Evolutionary conservation across 805 yeast species (phyloP).

Genomic region (Teunomyces pallodes): DNA sequence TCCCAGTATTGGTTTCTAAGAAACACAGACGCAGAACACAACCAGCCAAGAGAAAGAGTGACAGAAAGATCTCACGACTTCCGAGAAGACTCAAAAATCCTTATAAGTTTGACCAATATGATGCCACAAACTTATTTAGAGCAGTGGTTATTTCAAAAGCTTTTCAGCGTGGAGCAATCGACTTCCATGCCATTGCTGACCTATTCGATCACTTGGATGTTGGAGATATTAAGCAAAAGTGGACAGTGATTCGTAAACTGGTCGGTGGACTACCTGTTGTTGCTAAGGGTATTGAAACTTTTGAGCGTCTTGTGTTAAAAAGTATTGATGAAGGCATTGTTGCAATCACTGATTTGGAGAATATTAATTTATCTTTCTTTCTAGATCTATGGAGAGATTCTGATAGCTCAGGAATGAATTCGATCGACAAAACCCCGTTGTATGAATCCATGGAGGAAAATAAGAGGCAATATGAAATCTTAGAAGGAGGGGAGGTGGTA

Average conservation of each 20-base stretch:
- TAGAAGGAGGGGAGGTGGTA: slow-evolving; percentile 22
- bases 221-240: slow-evolving; percentile 54
- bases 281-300: slow-evolving; percentile 54
- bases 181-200: slow-evolving; percentile 60
- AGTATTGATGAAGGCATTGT: slow-evolving; percentile 59
- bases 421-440: slow-evolving; percentile 35
- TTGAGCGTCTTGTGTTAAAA: slow-evolving; percentile 63
- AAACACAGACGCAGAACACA: slow-evolving; percentile 15
- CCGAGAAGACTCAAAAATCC: slow-evolving; percentile 15
- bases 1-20: slow-evolving; percentile 12
- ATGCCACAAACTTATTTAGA: slow-evolving; percentile 56
- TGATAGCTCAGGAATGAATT: slow-evolving; percentile 35
- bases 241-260: slow-evolving; percentile 65
- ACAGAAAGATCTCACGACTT: not conserved
- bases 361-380: slow-evolving; percentile 50
- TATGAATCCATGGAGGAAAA: slow-evolving; percentile 47
- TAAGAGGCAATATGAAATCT: slow-evolving; percentile 42
- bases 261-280: slow-evolving; percentile 52
- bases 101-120: slow-evolving; percentile 37
- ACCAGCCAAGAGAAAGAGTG: slow-evolving; percentile 6
- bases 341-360: slow-evolving; percentile 46
- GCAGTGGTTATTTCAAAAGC: slow-evolving; percentile 68
- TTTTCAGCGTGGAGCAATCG: slow-evolving; percentile 52
- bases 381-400: slow-evolving; percentile 64
- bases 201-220: slow-evolving; percentile 44